Conservation (phyloP, 2,329 filamentous ascomycete genomes). For the Talaromyces rugulosus region DNA sequence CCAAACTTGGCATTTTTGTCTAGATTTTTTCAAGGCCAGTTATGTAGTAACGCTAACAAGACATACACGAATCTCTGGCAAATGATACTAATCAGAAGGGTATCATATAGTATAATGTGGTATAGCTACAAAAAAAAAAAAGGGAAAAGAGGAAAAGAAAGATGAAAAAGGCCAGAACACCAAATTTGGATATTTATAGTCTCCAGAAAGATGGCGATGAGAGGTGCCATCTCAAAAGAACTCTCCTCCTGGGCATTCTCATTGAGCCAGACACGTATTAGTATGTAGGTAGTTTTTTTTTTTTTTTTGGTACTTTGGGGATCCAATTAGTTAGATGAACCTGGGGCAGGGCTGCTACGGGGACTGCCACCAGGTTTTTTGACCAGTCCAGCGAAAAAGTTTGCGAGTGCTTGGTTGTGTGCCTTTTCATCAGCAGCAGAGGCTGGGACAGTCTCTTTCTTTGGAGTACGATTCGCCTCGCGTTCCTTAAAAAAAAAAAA, state of each 20-base stretch:
- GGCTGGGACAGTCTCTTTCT: conserved; percentile 29
- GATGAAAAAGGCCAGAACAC: not conserved
- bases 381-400: conserved; percentile 57
- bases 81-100: conserved; percentile 14
- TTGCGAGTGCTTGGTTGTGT: conserved; percentile 57
- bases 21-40: not conserved
- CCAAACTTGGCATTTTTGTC: not conserved
- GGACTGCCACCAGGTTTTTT: conserved; percentile 45
- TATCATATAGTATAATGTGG: conserved; percentile 14
- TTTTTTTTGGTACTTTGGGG: not conserved
- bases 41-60: not conserved
- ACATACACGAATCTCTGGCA: not conserved
- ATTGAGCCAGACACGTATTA: not conserved
- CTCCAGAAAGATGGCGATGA: not conserved
- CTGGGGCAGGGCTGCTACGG: conserved; percentile 31
- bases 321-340: conserved; percentile 1
- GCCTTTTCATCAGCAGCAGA: conserved; percentile 43
- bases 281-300: not conserved
- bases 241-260: not conserved
- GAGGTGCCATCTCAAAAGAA: not conserved
- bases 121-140: conserved; percentile 12
- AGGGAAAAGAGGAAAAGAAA: not conserved
- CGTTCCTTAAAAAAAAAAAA: conserved; percentile 31
- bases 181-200: not conserved
- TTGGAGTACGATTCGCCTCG: conserved; percentile 37